Conservation (phyloP, 1,139 yeast genomes). For the Candida sojae region DNA sequence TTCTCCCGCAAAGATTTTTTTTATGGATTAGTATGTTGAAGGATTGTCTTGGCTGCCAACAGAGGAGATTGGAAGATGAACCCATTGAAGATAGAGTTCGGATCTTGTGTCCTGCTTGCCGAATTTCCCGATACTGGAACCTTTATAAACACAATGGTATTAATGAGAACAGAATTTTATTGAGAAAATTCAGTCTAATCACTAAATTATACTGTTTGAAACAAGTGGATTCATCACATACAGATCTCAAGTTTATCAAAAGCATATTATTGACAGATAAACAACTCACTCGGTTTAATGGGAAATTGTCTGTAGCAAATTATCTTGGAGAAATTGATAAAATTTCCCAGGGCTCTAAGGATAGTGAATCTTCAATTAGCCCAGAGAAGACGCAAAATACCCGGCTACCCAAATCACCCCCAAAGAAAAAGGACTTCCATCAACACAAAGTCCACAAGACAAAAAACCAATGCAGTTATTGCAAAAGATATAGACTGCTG, state of each 20-base stretch:
- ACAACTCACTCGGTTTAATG: background rate
- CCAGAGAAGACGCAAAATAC: background rate
- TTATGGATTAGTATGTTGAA: background rate
- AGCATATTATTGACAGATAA: background rate
- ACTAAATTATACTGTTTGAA: background rate
- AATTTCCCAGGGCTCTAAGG: background rate
- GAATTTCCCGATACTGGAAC: background rate
- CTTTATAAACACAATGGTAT: background rate
- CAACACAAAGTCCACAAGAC: background rate
- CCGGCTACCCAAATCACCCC: no score
- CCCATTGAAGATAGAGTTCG: conserved; percentile 2
- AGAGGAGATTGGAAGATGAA: background rate
- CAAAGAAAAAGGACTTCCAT: background rate
- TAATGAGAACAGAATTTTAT: background rate
- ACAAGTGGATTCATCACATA: background rate
- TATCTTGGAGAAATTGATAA: conserved; percentile 1
- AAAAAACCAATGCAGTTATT: background rate
- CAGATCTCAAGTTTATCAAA: background rate
- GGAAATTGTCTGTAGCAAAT: background rate
- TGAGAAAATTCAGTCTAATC: background rate
- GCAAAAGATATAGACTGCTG: background rate
- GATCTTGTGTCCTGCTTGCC: background rate
- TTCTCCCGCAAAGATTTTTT: background rate
- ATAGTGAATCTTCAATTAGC: background rate
- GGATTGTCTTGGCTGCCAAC: conserved; percentile 1